Evolutionary conservation across 2,329 filamentous ascomycete species (phyloP), one percentile per base, ranked within the genome.

Genomic region (Chaetomiaceae sp.): DNA sequence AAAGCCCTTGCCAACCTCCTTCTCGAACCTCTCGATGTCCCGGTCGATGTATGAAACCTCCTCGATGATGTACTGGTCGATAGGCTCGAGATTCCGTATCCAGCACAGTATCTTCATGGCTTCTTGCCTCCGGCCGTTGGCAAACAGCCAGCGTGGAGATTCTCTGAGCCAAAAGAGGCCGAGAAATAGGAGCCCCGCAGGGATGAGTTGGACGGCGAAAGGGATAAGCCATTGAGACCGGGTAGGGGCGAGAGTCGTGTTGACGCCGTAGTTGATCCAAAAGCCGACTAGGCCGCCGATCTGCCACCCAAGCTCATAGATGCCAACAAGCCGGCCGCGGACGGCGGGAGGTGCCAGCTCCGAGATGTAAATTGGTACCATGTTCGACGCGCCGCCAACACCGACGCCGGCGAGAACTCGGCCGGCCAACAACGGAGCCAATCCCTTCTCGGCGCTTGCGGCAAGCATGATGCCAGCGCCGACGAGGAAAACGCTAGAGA

Each of bases 401-500:
- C 82, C 82, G 41, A 86, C 61, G 52, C 84, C 83, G 3, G 81
- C 81, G 9, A 86, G 74, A 25, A 85, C 82, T 32, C 84, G 75
- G 7, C 83, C 82, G 29, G 71, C 81, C 52, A 84, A 76, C 55
- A 87, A 79, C 55, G 80, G 70, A 4, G 81, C 84, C n/a, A 90
- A 73, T 25, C 84, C 85, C 27, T 81, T 75, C 3, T 76, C 70
- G 9, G 73, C 75, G 61, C 76, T 84, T 42, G 80, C 83, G 42
- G 82, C 86, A 21, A 90, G 71, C 83, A 89, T 90, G 59, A 90
- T 66, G 48, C 84, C 85, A 38, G 86, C 82, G 55, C 87, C 88
- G 9, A 90, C 64, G 48, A 82, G 75, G 68, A 91, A 91, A 58
- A 91, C 60, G 30, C 78, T 49, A 2, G 76, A 71, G 65, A 84